phyloP scores from a whole-genome alignment of 1,139 yeast genomes.

The Blastobotrys persicus region DNA sequence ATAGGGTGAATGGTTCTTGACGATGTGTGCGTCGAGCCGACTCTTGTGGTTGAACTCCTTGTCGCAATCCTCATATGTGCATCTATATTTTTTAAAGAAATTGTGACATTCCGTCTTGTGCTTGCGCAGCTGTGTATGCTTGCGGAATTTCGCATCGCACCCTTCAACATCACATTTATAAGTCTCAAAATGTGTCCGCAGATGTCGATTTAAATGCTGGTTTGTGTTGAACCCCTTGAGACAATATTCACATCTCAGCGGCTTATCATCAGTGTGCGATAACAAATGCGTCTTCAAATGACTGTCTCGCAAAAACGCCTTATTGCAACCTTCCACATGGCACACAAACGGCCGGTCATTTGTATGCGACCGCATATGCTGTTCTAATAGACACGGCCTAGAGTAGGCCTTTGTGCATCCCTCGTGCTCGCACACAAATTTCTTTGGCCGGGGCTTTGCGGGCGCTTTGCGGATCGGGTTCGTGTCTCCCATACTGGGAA shows the following conservation, averaged over 20 bases:
- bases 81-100: slow-evolving; percentile 31
- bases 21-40: slow-evolving; percentile 36
- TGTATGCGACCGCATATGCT: slow-evolving; percentile 72
- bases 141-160: slow-evolving; percentile 68
- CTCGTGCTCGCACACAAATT: slow-evolving; percentile 55
- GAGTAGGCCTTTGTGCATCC: slow-evolving; percentile 76
- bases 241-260: slow-evolving; percentile 72
- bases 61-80: slow-evolving; percentile 36
- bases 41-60: slow-evolving; percentile 34
- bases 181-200: slow-evolving; percentile 69
- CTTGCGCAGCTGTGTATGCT: slow-evolving; percentile 73
- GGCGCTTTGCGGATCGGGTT: slow-evolving; percentile 11
- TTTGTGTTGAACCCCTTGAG: slow-evolving; percentile 77
- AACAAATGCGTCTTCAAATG: slow-evolving; percentile 74
- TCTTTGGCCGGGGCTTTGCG: slow-evolving; percentile 38
- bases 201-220: slow-evolving; percentile 85
- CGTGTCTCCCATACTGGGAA: slow-evolving; percentile 6
- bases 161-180: slow-evolving; percentile 58
- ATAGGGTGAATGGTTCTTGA: slow-evolving; percentile 32
- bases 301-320: slow-evolving; percentile 68
- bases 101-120: slow-evolving; percentile 65
- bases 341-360: slow-evolving; percentile 79
- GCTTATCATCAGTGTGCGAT: slow-evolving; percentile 55
- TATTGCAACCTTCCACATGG: slow-evolving; percentile 50
- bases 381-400: slow-evolving; percentile 78